Percentiles rank a stretch among this genome's conserved stretches.
phyloP scores from a whole-genome alignment of 805 yeast species.

The Candida corydali region DNA sequence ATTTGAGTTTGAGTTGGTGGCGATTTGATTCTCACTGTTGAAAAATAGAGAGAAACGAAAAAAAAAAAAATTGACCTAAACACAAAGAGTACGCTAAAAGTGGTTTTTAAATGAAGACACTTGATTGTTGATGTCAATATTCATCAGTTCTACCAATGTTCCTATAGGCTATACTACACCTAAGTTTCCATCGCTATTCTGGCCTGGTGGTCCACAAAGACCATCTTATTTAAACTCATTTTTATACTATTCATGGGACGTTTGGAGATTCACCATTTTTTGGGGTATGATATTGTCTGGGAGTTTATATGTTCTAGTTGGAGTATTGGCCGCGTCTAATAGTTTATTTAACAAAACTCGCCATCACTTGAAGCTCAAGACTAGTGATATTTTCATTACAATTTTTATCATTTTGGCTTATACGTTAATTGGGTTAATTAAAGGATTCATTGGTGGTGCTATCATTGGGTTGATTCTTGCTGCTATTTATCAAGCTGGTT shows the following conservation, averaged over 20 bases:
- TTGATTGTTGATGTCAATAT: slow-evolving; percentile 19
- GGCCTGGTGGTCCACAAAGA: slow-evolving; percentile 53
- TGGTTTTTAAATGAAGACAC: too few species aligned
- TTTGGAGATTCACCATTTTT: slow-evolving; percentile 76
- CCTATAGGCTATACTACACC: slow-evolving; percentile 86
- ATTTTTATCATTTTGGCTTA: slow-evolving; percentile 13
- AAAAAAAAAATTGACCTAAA: too few species aligned
- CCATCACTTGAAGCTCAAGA: slow-evolving; percentile 8
- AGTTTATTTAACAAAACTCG: slow-evolving; percentile 20
- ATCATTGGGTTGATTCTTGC: slow-evolving; percentile 71
- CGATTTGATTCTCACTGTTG: not conserved
- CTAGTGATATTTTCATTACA: slow-evolving; percentile 1
- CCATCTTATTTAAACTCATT: slow-evolving; percentile 45
- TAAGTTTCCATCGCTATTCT: slow-evolving; percentile 70
- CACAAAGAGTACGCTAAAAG: too few species aligned
- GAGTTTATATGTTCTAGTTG: slow-evolving; percentile 62
- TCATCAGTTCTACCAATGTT: slow-evolving; percentile 41
- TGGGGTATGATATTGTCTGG: slow-evolving; percentile 76
- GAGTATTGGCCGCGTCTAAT: slow-evolving; percentile 47
- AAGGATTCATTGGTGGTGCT: slow-evolving; percentile 71
- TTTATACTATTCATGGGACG: slow-evolving; percentile 65
- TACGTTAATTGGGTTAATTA: slow-evolving; percentile 53
- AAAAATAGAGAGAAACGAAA: not conserved
- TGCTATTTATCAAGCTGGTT: slow-evolving; percentile 74
- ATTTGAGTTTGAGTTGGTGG: slow-evolving; percentile 6